These are phyloP conservation scores for Sarocladiaceae sp. DNA, from an alignment of 2,329 filamentous ascomycete species.

Conservation along the genomic window DNA sequence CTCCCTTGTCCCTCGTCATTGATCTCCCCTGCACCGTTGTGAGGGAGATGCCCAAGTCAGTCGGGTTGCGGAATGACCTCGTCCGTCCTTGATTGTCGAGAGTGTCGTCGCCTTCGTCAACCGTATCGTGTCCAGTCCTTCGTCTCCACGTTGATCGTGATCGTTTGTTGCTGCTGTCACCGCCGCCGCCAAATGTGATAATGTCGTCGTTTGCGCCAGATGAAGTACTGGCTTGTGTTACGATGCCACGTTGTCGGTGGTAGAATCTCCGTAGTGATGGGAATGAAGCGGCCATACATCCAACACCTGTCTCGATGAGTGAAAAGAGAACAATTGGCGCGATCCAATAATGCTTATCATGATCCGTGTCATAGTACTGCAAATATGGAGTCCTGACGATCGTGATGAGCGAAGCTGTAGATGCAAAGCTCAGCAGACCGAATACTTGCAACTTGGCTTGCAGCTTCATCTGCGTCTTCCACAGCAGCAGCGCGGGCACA, in stretches of 20 bases:
- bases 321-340: constrained; percentile 17
- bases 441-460: constrained; percentile 15
- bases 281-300: constrained; percentile 17
- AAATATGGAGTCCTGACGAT: constrained; percentile 19
- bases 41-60: constrained; percentile 4
- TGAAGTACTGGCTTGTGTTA: not conserved
- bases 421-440: constrained; percentile 16
- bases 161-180: not conserved
- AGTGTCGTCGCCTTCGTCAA: not conserved
- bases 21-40: constrained; percentile 1
- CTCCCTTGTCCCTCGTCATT: not conserved
- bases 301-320: constrained; percentile 19
- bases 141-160: constrained; percentile 1
- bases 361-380: constrained; percentile 15
- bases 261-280: constrained; percentile 16
- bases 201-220: constrained; percentile 2
- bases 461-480: constrained; percentile 25
- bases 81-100: not conserved
- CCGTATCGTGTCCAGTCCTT: not conserved
- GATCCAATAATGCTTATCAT: constrained; percentile 16
- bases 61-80: constrained; percentile 2
- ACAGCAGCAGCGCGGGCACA: constrained; percentile 26
- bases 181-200: constrained; percentile 3
- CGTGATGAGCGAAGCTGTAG: constrained; percentile 19
- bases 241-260: constrained; percentile 9